Conservation (phyloP, 495 filamentous ascomycete genomes). For the Xylaria venustula region DNA sequence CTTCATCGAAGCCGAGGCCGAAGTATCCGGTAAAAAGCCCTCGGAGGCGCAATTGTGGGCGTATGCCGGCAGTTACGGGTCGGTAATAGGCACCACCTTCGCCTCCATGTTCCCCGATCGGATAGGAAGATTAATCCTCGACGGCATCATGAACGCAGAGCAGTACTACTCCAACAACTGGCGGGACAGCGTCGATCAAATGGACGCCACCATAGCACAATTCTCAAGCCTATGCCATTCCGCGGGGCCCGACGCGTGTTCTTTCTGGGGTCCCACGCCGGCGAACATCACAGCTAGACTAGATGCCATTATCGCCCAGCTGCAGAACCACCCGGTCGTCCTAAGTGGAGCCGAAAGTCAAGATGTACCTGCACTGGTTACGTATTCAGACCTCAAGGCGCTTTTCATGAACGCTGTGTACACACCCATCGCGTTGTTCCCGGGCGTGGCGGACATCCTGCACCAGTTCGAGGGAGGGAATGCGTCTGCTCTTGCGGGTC, state of each 20-base stretch:
- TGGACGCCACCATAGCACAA: conserved; percentile 12
- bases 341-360: conserved; percentile 29
- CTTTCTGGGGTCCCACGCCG: conserved; percentile 30
- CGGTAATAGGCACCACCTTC: conserved; percentile 51
- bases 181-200: conserved; percentile 15
- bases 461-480: conserved; percentile 21
- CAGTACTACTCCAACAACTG: conserved; percentile 30
- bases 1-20: conserved; percentile 21
- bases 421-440: conserved; percentile 16
- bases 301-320: conserved; percentile 30
- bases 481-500: conserved; percentile 18
- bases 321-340: conserved; percentile 38
- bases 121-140: conserved; percentile 34
- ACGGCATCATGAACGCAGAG: conserved; percentile 35
- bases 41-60: conserved; percentile 36
- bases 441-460: conserved; percentile 16
- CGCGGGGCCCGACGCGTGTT: conserved; percentile 17
- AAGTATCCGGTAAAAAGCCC: conserved; percentile 9
- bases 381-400: conserved; percentile 41
- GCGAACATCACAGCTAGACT: conserved; percentile 38
- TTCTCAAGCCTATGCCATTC: conserved; percentile 22
- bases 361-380: conserved; percentile 43
- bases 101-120: conserved; percentile 41
- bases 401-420: conserved; percentile 16
- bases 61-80: conserved; percentile 61